Base-by-base conservation (phyloP, 306 rosid genomes). In the Pterocarpus santalinus region DNA sequence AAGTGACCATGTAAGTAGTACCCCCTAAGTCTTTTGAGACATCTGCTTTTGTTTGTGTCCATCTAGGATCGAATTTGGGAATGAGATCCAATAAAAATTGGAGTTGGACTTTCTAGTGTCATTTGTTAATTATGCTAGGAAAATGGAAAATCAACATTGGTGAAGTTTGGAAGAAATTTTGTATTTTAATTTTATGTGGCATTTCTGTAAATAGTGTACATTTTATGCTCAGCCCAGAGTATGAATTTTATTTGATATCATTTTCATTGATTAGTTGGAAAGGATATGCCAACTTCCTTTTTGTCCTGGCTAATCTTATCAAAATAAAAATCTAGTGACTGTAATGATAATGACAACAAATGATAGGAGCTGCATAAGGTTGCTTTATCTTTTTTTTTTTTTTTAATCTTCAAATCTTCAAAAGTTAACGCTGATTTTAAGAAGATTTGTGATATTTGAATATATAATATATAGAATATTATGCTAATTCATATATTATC, bases 81-180 rank as follows among this genome's bases (percentile, higher is more conserved):
- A 72, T 56, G 55, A 60, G 53, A 61, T 51, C 58, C 58, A 72
- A 61, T 80, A 8, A 80, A 78, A 80, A 1, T 30, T 39, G 52
- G 8, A 63, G 44, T 49, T 80, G 64, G 61, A 57, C 35, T 69
- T 47, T 68, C 62, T 11, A 30, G 36, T 56, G 5, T 80, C 36
- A 4, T 44, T 49, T 13, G 11, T 57, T 65, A 65, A 7, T n/a
- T 62, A 46, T 49, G 36, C 57, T 38, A 30, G 28, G 28, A 22
- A 22, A 22, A 22, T 22, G 28, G 28, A 22, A 22, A 22, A 22
- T 22, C 47, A 9, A 7, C n/a, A 30, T 15, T 53, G 57, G 1
- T 22, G 28, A 78, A 3, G 34, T 6, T 78, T 57, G 22, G 36
- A 7, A 38, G 17, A 77, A 51, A 12, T 52, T 14, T 28, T 43